These are phyloP conservation scores for Tagetes erecta DNA, from an alignment of 129 eudicot genomes.

Conservation along the genomic window DNA sequence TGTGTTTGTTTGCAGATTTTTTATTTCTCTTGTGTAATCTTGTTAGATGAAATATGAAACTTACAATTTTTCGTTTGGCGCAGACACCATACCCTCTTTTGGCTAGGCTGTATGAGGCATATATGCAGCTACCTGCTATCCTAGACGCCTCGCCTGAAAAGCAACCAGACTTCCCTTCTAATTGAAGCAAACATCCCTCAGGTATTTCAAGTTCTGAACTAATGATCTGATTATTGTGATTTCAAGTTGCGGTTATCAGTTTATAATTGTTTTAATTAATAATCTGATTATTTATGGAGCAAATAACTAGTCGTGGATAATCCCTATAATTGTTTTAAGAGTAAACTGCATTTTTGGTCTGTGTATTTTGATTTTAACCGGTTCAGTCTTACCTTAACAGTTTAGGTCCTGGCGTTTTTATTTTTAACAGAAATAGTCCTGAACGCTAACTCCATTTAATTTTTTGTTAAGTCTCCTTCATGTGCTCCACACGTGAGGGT, in stretches of 20 bases:
- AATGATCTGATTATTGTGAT: background rate
- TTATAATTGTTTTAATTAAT: background rate
- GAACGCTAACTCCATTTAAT: too few species aligned
- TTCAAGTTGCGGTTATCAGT: background rate
- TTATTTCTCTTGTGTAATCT: background rate
- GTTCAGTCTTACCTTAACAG: too few species aligned
- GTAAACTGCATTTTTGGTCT: too few species aligned
- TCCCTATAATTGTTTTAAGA: background rate
- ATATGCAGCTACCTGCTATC: constrained; percentile 65
- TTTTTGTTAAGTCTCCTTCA: too few species aligned
- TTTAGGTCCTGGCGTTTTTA: too few species aligned
- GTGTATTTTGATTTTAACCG: too few species aligned
- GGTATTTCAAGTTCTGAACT: constrained; percentile 20
- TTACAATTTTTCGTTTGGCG: background rate
- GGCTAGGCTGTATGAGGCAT: constrained; percentile 56
- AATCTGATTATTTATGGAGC: background rate
- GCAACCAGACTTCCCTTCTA: constrained; percentile 63
- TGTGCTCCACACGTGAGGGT: too few species aligned
- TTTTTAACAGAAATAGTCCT: too few species aligned
- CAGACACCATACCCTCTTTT: constrained; percentile 69
- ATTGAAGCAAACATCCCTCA: constrained; percentile 2
- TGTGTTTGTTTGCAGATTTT: background rate
- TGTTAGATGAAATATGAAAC: background rate
- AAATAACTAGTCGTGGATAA: background rate
- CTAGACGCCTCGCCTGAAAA: constrained; percentile 71